Base-by-base conservation (phyloP, 192 early-diverging fungal species). In the Coemansia interrupta region DNA sequence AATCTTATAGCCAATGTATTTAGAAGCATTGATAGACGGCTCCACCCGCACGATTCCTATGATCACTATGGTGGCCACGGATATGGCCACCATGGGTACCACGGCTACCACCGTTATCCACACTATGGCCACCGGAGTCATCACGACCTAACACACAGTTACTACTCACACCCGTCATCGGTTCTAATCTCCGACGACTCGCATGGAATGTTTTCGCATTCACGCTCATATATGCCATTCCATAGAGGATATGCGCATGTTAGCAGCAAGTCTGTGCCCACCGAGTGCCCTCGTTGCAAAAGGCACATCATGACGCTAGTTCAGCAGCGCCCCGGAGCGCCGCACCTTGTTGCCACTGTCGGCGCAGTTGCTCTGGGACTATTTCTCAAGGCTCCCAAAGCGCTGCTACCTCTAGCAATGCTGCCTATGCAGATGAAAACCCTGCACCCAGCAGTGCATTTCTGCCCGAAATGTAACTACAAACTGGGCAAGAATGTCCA, bases 401-500 rank as follows among this genome's bases (percentile, higher is more conserved):
- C 66, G 0, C 29, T 69, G 48, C 58, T 69, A 15, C 72, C 72
- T 4, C 43, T 75, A 32, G 67, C 72, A 6, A 44, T 68, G 58
- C 48, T 75, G 40, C 72, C 72, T 4, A 58, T 75, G 57, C 72
- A 75, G 56, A 46, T 75, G 49, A 69, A 54, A 36, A 58, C 66
- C 28, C 54, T 75, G 49, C 56, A 75, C 12, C 55, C 63, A 4
- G 56, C 56, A 32, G 41, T 65, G 12, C 72, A 75, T 39, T 69
- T 66, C 56, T 75, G 72, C 20, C 66, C 73, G 1, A 48, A 19
- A 14, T 76, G 73, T 60, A 69, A 70, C 22, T 76, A 58, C 63
- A 76, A 76, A 38, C 28, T 76, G 19, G 73, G 73, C 13, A 76
- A 70, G 47, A 69, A 76, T 50, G 60, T 76, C 43, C 64, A 54